Base-by-base conservation (phyloP, 2,329 filamentous ascomycete genomes). In the Ophiocordyceps australis region DNA sequence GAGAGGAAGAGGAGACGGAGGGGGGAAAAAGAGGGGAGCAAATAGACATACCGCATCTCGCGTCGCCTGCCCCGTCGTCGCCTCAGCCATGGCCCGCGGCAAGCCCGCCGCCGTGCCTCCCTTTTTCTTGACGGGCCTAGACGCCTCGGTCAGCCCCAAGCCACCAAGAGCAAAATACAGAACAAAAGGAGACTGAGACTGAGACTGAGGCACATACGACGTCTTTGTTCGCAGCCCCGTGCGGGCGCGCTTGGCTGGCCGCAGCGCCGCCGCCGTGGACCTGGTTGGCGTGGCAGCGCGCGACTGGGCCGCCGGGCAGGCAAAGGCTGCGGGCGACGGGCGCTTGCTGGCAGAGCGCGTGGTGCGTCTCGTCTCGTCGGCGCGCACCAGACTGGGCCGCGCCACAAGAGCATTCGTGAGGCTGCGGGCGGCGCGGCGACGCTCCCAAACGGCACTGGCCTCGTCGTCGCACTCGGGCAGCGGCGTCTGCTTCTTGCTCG, bases 101-200 rank as follows among this genome's bases (percentile, higher is more conserved):
- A 79, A 61, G 40, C 75, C 77, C 45, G 73, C 74, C 38, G 71
- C 65, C 35, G 69, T 67, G 38, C 71, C 67, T 32, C 62, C 61
- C 49, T 74, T 76, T 55, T 77, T 81, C 57, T 85, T 85, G 23
- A 53, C 43, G 9, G 78, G 78, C 37, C 78, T 85, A 45, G 25
- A 23, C 17, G n/a, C 10, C 14, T 26, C 14, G 22, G 26, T 10
- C 5, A 11, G 23, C 10, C 7, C 4, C 4, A 10, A 10, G 9
- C 9, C 15, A 11, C 18, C n/a, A 17, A 17, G 24, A 9, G 17
- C 14, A 9, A 17, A 22, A 22, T n/a, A 12, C 7, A 22, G 8
- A 9, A 13, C 7, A 22, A 22, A 22, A 22, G 12, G 12, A 14
- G 5, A 10, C 7, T 6, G 12, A 13, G 21, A 9, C 12, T 5